Conservation (phyloP, 495 filamentous ascomycete species). For the Xylona heveae region DNA sequence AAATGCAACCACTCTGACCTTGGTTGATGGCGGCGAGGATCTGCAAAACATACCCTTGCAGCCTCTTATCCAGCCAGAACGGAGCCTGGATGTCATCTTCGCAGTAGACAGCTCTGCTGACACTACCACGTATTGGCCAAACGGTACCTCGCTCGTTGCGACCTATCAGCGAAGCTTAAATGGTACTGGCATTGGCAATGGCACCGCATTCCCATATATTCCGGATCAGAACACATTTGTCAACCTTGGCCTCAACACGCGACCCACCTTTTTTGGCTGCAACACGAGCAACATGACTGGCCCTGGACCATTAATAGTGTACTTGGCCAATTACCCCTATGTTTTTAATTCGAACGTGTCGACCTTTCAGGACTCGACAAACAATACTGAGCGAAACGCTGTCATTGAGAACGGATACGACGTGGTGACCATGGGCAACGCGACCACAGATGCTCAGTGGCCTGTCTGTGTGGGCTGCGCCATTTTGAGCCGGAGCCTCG, state of each 20-base stretch:
- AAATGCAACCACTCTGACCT: conserved; percentile 32
- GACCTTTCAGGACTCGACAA: conserved; percentile 46
- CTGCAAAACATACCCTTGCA: conserved; percentile 73
- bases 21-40: conserved; percentile 80
- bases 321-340: conserved; percentile 79
- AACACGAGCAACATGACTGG: conserved; percentile 42
- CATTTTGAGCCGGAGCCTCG: conserved; percentile 53
- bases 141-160: conserved; percentile 64
- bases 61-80: conserved; percentile 61
- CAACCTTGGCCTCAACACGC: conserved; percentile 63
- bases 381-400: conserved; percentile 38
- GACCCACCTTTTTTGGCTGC: conserved; percentile 89
- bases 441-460: too few species aligned
- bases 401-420: conserved; percentile 75
- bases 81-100: conserved; percentile 77
- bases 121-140: conserved; percentile 57
- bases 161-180: conserved; percentile 57
- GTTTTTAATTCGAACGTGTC: conserved; percentile 46
- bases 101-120: conserved; percentile 77
- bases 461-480: conserved; percentile 69
- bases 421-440: conserved; percentile 62
- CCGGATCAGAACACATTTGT: conserved; percentile 73
- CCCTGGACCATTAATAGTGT: conserved; percentile 54
- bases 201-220: conserved; percentile 72
- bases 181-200: conserved; percentile 38